Conservation (phyloP, 2,329 filamentous ascomycete genomes). For the Botrytis hyacinthi region DNA sequence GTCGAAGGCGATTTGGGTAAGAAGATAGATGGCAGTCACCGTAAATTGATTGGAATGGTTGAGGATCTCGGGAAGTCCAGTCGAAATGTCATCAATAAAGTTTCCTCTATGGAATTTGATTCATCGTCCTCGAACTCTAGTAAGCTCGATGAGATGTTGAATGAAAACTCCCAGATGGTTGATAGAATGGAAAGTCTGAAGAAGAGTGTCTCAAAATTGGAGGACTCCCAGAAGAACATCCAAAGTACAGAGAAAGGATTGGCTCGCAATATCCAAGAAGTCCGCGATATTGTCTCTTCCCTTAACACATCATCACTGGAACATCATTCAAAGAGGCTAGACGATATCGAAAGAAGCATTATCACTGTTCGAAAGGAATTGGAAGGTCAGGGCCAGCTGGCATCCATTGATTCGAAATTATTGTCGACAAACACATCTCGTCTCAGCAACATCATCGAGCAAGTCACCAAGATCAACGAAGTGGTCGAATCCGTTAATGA, state of each 20-base stretch:
- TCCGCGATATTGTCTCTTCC: slow-evolving; percentile 26
- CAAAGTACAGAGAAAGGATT: slow-evolving; percentile 24
- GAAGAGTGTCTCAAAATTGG: slow-evolving; percentile 26
- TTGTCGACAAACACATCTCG: slow-evolving; percentile 26
- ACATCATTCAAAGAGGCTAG: slow-evolving; percentile 23
- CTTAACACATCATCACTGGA: slow-evolving; percentile 27
- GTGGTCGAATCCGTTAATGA: slow-evolving; percentile 25
- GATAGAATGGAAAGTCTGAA: slow-evolving; percentile 23
- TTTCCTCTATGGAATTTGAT: slow-evolving; percentile 24
- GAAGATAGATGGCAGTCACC: slow-evolving; percentile 29
- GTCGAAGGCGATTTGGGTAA: slow-evolving; percentile 29
- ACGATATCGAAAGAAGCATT: slow-evolving; percentile 28
- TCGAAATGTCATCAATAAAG: slow-evolving; percentile 23
- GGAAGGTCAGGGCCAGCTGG: slow-evolving; percentile 26
- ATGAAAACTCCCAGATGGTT: slow-evolving; percentile 23
- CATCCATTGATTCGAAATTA: slow-evolving; percentile 30
- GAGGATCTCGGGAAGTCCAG: slow-evolving; percentile 29
- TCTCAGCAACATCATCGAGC: slow-evolving; percentile 25
- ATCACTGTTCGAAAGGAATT: slow-evolving; percentile 27
- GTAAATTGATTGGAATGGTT: slow-evolving; percentile 25
- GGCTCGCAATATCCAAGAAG: slow-evolving; percentile 23
- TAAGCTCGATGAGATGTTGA: slow-evolving; percentile 25
- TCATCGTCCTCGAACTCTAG: slow-evolving; percentile 19
- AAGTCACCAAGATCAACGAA: slow-evolving; percentile 25
- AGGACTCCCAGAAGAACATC: slow-evolving; percentile 22